Percentiles rank a stretch among this genome's conserved stretches.
These are phyloP conservation scores for Tylopilus sp. DNA, from an alignment of 768 basidiomycete genomes.

Conservation along the genomic window DNA sequence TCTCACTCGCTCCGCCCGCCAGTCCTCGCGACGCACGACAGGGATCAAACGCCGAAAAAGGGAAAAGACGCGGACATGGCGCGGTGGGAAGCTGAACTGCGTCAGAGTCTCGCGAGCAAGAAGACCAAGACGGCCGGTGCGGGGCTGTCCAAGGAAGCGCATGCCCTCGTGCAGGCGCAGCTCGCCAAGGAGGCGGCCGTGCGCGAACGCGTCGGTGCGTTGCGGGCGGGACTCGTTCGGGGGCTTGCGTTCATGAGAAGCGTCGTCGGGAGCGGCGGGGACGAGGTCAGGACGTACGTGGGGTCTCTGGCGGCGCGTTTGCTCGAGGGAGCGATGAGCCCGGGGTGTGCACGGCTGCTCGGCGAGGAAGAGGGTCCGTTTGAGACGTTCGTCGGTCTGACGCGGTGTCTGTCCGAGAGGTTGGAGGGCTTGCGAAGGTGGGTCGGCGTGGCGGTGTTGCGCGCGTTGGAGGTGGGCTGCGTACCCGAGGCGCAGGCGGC, in stretches of 20 bases:
- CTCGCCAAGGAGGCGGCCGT: slow-evolving; percentile 73
- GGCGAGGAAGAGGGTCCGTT: slow-evolving; percentile 42
- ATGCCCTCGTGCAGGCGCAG: slow-evolving; percentile 79
- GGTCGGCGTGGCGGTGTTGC: slow-evolving; percentile 81
- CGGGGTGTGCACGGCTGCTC: slow-evolving; percentile 54
- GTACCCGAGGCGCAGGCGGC: slow-evolving; percentile 71
- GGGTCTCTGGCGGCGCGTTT: slow-evolving; percentile 57
- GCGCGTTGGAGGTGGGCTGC: slow-evolving; percentile 60
- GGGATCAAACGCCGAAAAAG: slow-evolving; percentile 51
- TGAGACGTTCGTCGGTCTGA: slow-evolving; percentile 72
- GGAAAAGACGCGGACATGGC: slow-evolving; percentile 88
- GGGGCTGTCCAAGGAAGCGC: slow-evolving; percentile 76
- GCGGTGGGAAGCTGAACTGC: slow-evolving; percentile 94
- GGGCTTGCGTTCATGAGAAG: slow-evolving; percentile 70
- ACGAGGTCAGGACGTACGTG: slow-evolving; percentile 53
- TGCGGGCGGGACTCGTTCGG: slow-evolving; percentile 56
- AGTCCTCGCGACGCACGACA: slow-evolving; percentile 67
- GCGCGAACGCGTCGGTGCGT: slow-evolving; percentile 51
- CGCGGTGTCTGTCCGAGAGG: slow-evolving; percentile 68
- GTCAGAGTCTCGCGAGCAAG: slow-evolving; percentile 80
- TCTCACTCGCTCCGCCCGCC: background rate
- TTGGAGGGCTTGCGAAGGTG: slow-evolving; percentile 65
- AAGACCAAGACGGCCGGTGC: slow-evolving; percentile 43
- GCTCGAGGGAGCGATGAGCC: slow-evolving; percentile 60
- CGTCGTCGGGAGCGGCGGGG: slow-evolving; percentile 44